Conservation (phyloP, 306 rosid genomes). For the Casuarina cunninghamiana region DNA sequence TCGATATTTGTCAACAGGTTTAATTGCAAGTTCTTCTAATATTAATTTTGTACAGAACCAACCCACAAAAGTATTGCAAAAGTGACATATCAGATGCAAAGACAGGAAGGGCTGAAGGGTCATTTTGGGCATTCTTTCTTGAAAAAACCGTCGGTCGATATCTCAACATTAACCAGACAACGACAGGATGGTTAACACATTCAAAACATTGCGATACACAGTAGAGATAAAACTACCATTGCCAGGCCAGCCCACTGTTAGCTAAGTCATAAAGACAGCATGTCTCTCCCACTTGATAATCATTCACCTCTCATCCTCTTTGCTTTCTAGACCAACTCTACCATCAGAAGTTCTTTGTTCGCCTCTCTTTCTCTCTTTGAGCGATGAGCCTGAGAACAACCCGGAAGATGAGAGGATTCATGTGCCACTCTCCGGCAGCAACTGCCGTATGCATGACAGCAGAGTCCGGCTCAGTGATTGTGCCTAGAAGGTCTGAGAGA, state of each 20-base stretch:
- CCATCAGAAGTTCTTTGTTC: background rate
- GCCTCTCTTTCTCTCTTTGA: background rate
- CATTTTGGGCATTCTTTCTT: no score
- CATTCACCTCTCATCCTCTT: conserved; percentile 25
- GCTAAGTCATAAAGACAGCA: conserved; percentile 51
- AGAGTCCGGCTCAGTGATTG: conserved; percentile 49
- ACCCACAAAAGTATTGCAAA: no score
- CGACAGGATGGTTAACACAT: conserved; percentile 50
- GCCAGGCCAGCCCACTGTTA: conserved; percentile 41
- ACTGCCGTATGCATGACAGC: conserved; percentile 71
- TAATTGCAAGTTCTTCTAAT: no score
- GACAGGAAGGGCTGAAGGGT: background rate
- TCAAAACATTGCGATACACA: conserved; percentile 33
- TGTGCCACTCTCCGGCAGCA: conserved; percentile 72
- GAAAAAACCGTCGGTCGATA: conserved; percentile 12
- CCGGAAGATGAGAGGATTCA: conserved; percentile 57
- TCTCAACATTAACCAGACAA: conserved; percentile 44
- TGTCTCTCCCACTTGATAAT: conserved; percentile 32
- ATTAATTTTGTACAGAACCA: background rate
- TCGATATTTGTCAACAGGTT: background rate
- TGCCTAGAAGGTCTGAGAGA: conserved; percentile 43
- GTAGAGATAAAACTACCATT: conserved; percentile 31
- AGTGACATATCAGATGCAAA: background rate
- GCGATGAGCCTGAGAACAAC: conserved; percentile 42
- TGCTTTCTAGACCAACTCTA: no score